Percentiles rank a stretch among this genome's conserved stretches.
These are phyloP conservation scores for Citrus medica DNA, from an alignment of 345 rosid species.

Conservation along the genomic window DNA sequence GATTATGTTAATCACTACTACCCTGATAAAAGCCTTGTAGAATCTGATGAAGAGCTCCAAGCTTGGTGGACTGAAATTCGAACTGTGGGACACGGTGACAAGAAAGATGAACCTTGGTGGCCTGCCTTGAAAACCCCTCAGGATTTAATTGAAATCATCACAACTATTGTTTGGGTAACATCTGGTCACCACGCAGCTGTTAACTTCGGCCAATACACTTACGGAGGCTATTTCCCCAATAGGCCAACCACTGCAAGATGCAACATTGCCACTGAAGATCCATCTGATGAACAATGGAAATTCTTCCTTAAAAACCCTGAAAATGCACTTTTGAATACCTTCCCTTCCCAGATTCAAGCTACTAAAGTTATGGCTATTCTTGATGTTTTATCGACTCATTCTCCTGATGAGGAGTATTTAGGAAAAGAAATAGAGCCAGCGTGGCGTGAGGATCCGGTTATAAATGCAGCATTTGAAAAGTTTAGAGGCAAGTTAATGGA, in stretches of 20 bases:
- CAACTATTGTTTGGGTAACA: constrained; percentile 44
- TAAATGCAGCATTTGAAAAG: constrained; percentile 35
- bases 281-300: constrained; percentile 27
- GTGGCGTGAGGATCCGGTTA: constrained; percentile 28
- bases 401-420: constrained; percentile 53
- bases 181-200: constrained; percentile 57
- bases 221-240: constrained; percentile 50
- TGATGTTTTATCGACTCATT: constrained; percentile 41
- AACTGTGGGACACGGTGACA: constrained; percentile 51
- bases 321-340: constrained; percentile 22
- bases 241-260: constrained; percentile 41
- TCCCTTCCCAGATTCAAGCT: constrained; percentile 55
- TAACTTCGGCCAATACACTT: constrained; percentile 53
- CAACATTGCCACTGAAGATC: constrained; percentile 47
- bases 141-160: constrained; percentile 33
- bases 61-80: constrained; percentile 58
- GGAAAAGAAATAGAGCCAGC: constrained; percentile 33
- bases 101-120: constrained; percentile 57
- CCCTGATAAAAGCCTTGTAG: constrained; percentile 24
- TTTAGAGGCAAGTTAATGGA: constrained; percentile 34
- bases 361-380: constrained; percentile 38
- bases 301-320: constrained; percentile 38
- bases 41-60: constrained; percentile 47
- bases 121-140: constrained; percentile 32
- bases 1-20: constrained; percentile 54